Conservation (phyloP, 164 flowering plant species). For the Tetrastigma voinierianum region DNA sequence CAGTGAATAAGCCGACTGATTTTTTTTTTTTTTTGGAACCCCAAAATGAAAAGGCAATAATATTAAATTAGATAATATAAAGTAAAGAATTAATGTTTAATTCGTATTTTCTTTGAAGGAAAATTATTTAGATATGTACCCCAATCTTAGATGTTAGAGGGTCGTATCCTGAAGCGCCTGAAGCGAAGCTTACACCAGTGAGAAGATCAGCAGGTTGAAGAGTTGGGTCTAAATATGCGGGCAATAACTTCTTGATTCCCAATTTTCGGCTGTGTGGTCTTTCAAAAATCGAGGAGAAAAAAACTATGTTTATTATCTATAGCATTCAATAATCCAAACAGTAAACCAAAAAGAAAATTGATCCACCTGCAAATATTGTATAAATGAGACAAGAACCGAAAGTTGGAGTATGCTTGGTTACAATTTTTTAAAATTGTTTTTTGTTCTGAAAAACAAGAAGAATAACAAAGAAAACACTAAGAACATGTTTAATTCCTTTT, state of each 20-base stretch:
- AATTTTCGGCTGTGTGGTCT: constrained; percentile 37
- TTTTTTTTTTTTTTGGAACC: not conserved
- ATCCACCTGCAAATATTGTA: no score
- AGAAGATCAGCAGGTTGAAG: constrained; percentile 36
- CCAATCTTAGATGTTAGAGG: constrained; percentile 40
- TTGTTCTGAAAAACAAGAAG: no score
- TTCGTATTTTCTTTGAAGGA: not conserved
- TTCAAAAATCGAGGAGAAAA: no score
- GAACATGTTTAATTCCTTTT: no score
- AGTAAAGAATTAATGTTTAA: not conserved
- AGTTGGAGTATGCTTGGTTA: no score
- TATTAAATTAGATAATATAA: not conserved
- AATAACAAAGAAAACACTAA: no score
- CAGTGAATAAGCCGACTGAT: constrained; percentile 50
- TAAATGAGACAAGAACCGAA: no score
- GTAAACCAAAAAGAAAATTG: not conserved
- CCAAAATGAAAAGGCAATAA: not conserved
- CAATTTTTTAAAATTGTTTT: no score
- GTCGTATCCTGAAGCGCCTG: constrained; percentile 64
- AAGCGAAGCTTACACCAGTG: constrained; percentile 69
- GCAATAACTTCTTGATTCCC: constrained; percentile 48
- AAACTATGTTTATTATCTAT: no score
- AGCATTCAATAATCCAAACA: no score
- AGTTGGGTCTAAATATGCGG: constrained; percentile 56
- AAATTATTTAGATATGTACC: constrained; percentile 33